Evolutionary conservation across 106 monocot genomes (phyloP), one percentile per base, ranked within the genome.

Genomic region (Dendrobium officinale): DNA sequence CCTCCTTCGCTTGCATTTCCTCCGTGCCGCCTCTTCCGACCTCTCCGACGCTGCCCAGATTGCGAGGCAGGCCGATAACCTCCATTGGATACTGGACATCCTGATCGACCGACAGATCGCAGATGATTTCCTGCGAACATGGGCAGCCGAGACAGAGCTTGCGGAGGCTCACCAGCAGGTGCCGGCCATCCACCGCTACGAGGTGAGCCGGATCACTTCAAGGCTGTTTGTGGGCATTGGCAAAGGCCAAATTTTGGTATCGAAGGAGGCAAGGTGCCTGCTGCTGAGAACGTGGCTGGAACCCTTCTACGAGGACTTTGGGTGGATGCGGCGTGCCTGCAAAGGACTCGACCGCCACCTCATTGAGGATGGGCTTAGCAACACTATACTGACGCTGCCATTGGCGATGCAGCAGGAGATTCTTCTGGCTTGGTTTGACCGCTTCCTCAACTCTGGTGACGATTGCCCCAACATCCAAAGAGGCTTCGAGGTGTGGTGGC

Each of bases 401-500:
- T 75, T 95, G 55, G 81, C 56, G 6, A 80, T 81, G 85, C 94
- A 98, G 87, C 98, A 95, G 91, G 94, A 98, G 86, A 86, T 94
- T 20, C 75, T 97, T 41, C 86, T 98, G 0, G 92, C 83, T 18
- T 98, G 98, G 98, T 92, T 94, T 54, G 89, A 95, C 42, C 78
- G 98, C 67, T 95, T 92, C 83, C 81, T 94, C 80, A 92, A 92
- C 47, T 85, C 86, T 10, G 94, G 94, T 11, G 98, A 98, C 13
- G 98, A 95, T 27, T 94, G 94, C 61, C 94, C 92, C 5, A 95
- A 95, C 42, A 89, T 98, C 17, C 98, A 98, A 85, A 84, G 91
- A 72, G 91, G 92, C 11, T 95, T 95, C 67, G 94, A 98, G 94
- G 97, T 94, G 2, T 97, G 97, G 97, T 94, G 97, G 97, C 66